Evolutionary conservation across 257 asterid genomes (phyloP).

Genomic region (Gentiana straminea): DNA sequence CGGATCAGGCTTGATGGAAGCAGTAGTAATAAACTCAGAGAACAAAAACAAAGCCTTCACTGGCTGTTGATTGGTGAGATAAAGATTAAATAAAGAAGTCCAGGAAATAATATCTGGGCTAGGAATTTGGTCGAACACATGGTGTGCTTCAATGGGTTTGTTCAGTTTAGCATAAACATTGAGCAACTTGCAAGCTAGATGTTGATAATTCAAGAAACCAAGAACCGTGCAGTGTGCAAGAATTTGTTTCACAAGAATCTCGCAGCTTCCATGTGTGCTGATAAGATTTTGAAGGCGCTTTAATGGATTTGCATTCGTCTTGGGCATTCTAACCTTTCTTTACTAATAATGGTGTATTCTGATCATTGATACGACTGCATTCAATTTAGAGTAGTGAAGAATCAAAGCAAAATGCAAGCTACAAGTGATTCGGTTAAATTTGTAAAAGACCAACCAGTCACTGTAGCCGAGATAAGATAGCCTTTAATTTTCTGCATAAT

Average conservation of each 20-base stretch:
- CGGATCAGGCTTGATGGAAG: constrained; percentile 39
- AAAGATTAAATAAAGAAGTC: constrained; percentile 50
- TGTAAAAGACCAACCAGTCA: too few relatives aligned
- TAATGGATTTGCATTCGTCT: too few relatives aligned
- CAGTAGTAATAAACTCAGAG: constrained; percentile 21
- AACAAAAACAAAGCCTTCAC: constrained; percentile 31
- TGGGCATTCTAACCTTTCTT: too few relatives aligned
- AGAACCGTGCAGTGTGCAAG: constrained; percentile 29
- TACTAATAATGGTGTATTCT: too few relatives aligned
- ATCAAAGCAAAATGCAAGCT: too few relatives aligned
- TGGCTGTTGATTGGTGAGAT: constrained; percentile 47
- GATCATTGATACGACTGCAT: too few relatives aligned
- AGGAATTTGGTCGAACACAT: constrained; percentile 39
- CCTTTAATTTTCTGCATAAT: too few relatives aligned
- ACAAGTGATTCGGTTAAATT: too few relatives aligned
- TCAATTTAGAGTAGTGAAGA: too few relatives aligned
- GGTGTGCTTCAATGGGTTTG: constrained; percentile 31
- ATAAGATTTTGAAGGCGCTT: constrained; percentile 24
- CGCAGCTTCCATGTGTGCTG: constrained; percentile 24
- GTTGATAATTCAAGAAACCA: constrained; percentile 29
- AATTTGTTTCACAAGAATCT: constrained; percentile 35
- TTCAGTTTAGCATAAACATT: constrained; percentile 30
- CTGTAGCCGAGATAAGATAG: too few relatives aligned
- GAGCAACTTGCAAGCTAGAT: constrained; percentile 39
- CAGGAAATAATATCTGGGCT: constrained; percentile 52